Evolutionary conservation across 305 asterid genomes (phyloP).

Genomic region (Fraxinus floribunda): DNA sequence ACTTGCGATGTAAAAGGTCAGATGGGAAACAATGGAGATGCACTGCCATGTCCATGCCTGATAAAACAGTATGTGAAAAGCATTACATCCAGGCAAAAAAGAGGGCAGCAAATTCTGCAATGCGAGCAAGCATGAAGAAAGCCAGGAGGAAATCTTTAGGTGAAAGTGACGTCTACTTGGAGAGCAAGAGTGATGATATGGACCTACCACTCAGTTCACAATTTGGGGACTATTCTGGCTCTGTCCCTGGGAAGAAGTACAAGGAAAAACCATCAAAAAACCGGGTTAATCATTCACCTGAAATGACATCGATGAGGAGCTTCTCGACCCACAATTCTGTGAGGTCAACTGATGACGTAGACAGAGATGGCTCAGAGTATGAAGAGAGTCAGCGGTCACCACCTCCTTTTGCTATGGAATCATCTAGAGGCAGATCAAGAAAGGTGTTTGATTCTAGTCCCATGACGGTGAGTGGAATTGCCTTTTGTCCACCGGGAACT

Average conservation of each 20-base stretch:
- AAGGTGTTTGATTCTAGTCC: conserved; percentile 67
- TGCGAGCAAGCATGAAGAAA: conserved; percentile 89
- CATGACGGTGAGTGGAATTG: conserved; percentile 50
- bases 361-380: conserved; percentile 57
- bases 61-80: conserved; percentile 97
- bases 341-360: conserved; percentile 65
- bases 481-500: background rate
- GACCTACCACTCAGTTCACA: conserved; percentile 71
- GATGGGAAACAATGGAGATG: conserved; percentile 99
- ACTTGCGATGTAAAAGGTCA: conserved; percentile 97
- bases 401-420: conserved; percentile 65
- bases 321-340: conserved; percentile 59
- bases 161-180: conserved; percentile 71
- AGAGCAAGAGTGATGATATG: conserved; percentile 96
- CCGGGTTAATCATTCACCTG: conserved; percentile 67
- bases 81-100: conserved; percentile 99
- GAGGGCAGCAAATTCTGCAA: conserved; percentile 97
- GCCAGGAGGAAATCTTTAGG: conserved; percentile 64
- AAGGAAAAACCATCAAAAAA: conserved; percentile 56
- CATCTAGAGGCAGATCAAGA: conserved; percentile 67
- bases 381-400: conserved; percentile 74
- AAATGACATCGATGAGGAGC: conserved; percentile 54
- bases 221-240: conserved; percentile 64
- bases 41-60: conserved; percentile 99
- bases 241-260: conserved; percentile 60